phyloP scores from a whole-genome alignment of 2,329 filamentous ascomycete genomes.

The Venturia nashicola region DNA sequence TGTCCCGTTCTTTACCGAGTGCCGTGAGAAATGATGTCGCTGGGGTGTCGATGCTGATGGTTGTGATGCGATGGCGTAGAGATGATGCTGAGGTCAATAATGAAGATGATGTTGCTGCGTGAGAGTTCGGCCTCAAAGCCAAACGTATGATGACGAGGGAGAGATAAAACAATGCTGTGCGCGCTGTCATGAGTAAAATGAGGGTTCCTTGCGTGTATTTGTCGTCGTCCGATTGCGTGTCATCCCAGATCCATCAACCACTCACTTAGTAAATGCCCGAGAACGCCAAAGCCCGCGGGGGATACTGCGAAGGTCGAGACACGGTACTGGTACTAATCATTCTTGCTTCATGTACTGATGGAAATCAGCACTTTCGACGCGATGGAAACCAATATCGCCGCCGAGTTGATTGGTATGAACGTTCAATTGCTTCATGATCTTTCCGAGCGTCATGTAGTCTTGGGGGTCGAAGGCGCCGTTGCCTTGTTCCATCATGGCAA shows the following conservation, averaged over 20 bases:
- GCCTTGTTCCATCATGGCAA: constrained; percentile 46
- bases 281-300: not conserved
- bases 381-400: constrained; percentile 9
- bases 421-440: constrained; percentile 75
- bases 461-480: not conserved
- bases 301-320: not conserved
- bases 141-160: not conserved
- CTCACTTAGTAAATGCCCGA: not conserved
- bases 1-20: not conserved
- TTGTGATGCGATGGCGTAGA: not conserved
- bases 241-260: not conserved
- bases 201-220: not conserved
- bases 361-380: constrained; percentile 4
- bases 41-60: not conserved
- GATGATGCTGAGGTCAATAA: not conserved
- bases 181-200: not conserved
- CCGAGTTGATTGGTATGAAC: constrained; percentile 34
- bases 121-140: not conserved
- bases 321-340: not conserved
- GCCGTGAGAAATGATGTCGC: not conserved
- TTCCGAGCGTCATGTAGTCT: constrained; percentile 66
- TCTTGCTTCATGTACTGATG: constrained; percentile 3
- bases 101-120: not conserved
- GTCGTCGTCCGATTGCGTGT: not conserved
- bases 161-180: not conserved